Evolutionary conservation across 2,329 filamentous ascomycete species (phyloP).

Genomic region (Hypomyces perniciosus): DNA sequence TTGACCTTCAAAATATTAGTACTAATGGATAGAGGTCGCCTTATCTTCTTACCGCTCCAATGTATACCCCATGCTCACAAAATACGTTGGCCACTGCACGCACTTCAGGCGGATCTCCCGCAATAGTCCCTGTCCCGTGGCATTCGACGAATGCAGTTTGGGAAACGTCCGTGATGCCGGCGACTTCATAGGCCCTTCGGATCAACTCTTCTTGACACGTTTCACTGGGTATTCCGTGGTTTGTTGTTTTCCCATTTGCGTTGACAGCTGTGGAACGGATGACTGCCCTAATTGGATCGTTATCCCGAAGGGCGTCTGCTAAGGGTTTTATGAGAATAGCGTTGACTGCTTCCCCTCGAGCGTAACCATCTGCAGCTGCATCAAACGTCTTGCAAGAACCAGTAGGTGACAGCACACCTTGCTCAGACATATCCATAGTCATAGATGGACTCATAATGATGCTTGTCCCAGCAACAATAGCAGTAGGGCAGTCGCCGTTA

Average conservation of each 20-base stretch:
- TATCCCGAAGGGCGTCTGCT: slow-evolving; percentile 39
- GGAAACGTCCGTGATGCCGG: slow-evolving; percentile 19
- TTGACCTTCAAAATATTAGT: slow-evolving; percentile 27
- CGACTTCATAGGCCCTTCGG: slow-evolving; percentile 22
- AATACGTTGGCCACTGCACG: slow-evolving; percentile 27
- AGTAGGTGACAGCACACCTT: slow-evolving; percentile 30
- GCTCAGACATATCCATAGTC: slow-evolving; percentile 23
- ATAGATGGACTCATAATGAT: slow-evolving; percentile 25
- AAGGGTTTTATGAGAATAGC: slow-evolving; percentile 42
- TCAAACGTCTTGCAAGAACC: slow-evolving; percentile 35
- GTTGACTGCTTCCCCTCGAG: slow-evolving; percentile 42
- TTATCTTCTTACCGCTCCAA: slow-evolving; percentile 21
- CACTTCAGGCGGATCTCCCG: slow-evolving; percentile 33
- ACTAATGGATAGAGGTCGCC: slow-evolving; percentile 2
- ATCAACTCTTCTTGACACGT: slow-evolving; percentile 29
- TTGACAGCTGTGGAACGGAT: slow-evolving; percentile 33
- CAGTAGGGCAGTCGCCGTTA: slow-evolving; percentile 21
- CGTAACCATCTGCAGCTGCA: slow-evolving; percentile 43
- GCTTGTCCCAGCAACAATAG: slow-evolving; percentile 27
- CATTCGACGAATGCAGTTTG: slow-evolving; percentile 31
- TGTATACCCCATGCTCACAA: slow-evolving; percentile 19
- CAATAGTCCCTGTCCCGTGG: slow-evolving; percentile 35
- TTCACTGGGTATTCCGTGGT: slow-evolving; percentile 34
- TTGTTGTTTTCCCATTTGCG: slow-evolving; percentile 37
- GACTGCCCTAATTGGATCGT: slow-evolving; percentile 36